phyloP scores from a whole-genome alignment of 768 basidiomycete genomes.

The Boletus barrowsii region DNA sequence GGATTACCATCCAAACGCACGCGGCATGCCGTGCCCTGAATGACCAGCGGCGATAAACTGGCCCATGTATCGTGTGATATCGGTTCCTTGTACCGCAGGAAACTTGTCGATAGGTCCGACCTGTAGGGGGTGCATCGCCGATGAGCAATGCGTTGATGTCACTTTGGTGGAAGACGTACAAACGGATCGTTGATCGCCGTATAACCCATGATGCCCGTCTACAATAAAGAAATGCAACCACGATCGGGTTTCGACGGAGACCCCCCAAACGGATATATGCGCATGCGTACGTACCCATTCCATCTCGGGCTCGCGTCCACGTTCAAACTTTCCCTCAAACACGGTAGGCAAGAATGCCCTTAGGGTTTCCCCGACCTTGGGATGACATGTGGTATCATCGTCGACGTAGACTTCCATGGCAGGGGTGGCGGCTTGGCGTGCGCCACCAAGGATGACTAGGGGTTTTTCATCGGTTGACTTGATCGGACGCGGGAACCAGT shows the following conservation, averaged over 20 bases:
- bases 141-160: not conserved
- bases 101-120: conserved; percentile 56
- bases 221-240: not conserved
- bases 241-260: no score
- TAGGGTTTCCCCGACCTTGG: conserved; percentile 45
- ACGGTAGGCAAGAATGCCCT: conserved; percentile 57
- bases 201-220: conserved; percentile 86
- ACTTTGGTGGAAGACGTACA: conserved; percentile 37
- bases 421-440: conserved; percentile 41
- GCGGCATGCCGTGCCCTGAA: conserved; percentile 79
- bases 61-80: conserved; percentile 39
- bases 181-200: conserved; percentile 63
- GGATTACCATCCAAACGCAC: conserved; percentile 59
- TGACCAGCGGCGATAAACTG: conserved; percentile 76
- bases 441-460: conserved; percentile 73
- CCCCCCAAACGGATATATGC: not conserved
- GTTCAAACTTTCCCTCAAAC: conserved; percentile 54
- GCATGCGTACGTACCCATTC: conserved; percentile 62
- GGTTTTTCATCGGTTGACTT: conserved; percentile 37
- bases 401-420: conserved; percentile 48
- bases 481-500: conserved; percentile 77
- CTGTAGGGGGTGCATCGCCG: conserved; percentile 29
- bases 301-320: conserved; percentile 56
- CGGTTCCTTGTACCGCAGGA: conserved; percentile 7
- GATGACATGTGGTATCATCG: conserved; percentile 58